Evolutionary conservation across 768 basidiomycete genomes (phyloP), one percentile per base, ranked within the genome.

Genomic region (Galerina sulciceps): DNA sequence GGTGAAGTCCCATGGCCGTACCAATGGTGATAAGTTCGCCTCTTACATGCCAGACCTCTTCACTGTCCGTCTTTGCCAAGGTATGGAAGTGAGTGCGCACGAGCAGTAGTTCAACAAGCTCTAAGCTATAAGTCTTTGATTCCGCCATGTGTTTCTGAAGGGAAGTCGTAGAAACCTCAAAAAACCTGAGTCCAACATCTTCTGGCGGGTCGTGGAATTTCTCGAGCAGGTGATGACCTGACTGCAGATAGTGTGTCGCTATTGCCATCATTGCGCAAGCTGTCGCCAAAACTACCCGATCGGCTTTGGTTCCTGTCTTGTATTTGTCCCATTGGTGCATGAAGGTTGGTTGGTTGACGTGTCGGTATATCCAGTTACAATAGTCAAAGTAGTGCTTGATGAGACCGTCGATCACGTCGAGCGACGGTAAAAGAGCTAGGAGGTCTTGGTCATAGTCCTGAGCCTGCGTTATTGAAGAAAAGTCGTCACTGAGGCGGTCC

Each of bases 281-380:
- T 6, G 88, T 90, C 1, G 88, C 84, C 42, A 94, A 80, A 48
- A 85, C 80, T 61, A 90, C 70, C 56, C 90, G 87, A 68, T 91
- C 90, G 11, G 86, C 79, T 35, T 79, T 83, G 41, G 75, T 69
- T 35, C 89, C 90, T 35, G 75, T 80, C 70, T 91, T 93, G 78
- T 88, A 93, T 26, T 84, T 85, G 31, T 83, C 79, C 91, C 91
- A 94, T 18, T 86, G 85, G 23, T 78, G 72, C 10, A 75, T 73
- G 68, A 93, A 90, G 13, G 85, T 76, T 1, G 74, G 56, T 53
- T 86, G 81, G 71, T 91, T 88, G 58, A 93, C 83, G 68, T 91
- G 87, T 40, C 89, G 86, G 72, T 92, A 91, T 52, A 93, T 85
- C 91, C 91, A 94, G 71, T 90, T 92, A 81, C 90, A 91, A 68